Base-by-base conservation (phyloP, 352 stramenopile genomes). In the Phytophthora colocasiae region DNA sequence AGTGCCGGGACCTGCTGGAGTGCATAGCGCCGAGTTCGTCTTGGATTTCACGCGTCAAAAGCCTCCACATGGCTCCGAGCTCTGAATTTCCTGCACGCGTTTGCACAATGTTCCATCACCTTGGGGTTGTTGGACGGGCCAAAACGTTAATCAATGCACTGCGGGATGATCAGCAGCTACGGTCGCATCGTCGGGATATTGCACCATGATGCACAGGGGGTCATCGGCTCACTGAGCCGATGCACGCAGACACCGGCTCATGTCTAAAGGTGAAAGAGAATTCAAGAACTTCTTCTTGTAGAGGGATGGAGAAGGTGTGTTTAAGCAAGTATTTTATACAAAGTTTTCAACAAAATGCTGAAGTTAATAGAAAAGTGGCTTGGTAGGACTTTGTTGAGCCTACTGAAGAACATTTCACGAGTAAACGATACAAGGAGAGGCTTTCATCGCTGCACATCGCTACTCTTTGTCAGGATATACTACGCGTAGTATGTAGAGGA, bases 1-100 rank as follows among this genome's bases (percentile, higher is more conserved):
- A 36, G 24, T 24, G 15, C 38, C 38, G 31, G 22, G 44, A 45
- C 32, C 57, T 62, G 51, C 57, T 58, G 58, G 31, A 12, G 45
- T 63, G 39, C 64, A 67, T 41, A 61, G 38, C 38, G 38, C 38
- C 38, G 38, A 43, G 38, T 43, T 43, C n/a, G 11, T n/a, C 36
- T 17, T 17, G 15, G 15, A 41, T 41, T 41, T 41, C 38, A 45
- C 22, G 50, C 15, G 2, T 22, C 22, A 22, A 22, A 22, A 22
- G 22, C 22, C 22, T 43, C 38, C 38, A 43, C 38, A 43, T 43
- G 38, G 11, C 38, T 43, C 8, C 10, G 14, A 43, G 38, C 38
- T 43, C 38, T 43, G 14, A 36, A 36, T 36, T 36, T 36, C 7
- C 31, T 36, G 32, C 43, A 50, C 48, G 50, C 51, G 26, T 24